Percentiles rank a stretch among this genome's conserved stretches.
Conservation (phyloP, 2,329 filamentous ascomycete species). For the Conoideocrella luteorostrata region DNA sequence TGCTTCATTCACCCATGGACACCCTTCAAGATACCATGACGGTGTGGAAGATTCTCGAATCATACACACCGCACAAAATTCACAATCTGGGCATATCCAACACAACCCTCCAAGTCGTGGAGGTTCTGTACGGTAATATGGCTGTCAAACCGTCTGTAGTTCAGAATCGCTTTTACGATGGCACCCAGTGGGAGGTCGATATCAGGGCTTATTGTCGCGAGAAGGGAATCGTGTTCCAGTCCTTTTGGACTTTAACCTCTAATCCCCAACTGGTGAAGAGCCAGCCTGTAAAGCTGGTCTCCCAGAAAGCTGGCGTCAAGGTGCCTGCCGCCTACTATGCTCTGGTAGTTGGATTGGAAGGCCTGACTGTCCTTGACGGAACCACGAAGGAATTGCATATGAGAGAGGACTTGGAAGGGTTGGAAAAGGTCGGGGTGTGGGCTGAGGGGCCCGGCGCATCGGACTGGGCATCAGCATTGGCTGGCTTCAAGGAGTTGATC, state of each 20-base stretch:
- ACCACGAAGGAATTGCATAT: conserved; percentile 41
- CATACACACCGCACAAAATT: conserved; percentile 58
- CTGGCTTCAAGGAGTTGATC: conserved; percentile 37
- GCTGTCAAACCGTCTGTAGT: conserved; percentile 49
- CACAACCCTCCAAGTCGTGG: conserved; percentile 51
- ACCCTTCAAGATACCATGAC: conserved; percentile 44
- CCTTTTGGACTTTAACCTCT: conserved; percentile 48
- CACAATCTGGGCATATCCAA: conserved; percentile 72
- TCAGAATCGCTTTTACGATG: conserved; percentile 67
- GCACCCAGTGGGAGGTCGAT: conserved; percentile 51
- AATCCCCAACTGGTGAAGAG: conserved; percentile 34
- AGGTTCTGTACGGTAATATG: conserved; percentile 40
- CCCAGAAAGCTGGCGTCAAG: conserved; percentile 30
- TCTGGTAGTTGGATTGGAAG: conserved; percentile 40
- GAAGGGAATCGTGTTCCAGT: conserved; percentile 39
- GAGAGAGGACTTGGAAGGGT: conserved; percentile 40
- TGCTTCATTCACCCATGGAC: conserved; percentile 60
- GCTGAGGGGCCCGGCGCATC: conserved; percentile 35
- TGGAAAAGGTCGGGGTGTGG: conserved; percentile 35
- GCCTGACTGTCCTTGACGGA: conserved; percentile 38
- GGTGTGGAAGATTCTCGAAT: conserved; percentile 61
- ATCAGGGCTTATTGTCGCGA: conserved; percentile 48
- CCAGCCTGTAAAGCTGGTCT: conserved; percentile 44
- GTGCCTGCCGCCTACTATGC: conserved; percentile 39
- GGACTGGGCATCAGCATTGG: conserved; percentile 42